Base-by-base conservation (phyloP, 352 stramenopile genomes). In the Globisporangium nodosum region DNA sequence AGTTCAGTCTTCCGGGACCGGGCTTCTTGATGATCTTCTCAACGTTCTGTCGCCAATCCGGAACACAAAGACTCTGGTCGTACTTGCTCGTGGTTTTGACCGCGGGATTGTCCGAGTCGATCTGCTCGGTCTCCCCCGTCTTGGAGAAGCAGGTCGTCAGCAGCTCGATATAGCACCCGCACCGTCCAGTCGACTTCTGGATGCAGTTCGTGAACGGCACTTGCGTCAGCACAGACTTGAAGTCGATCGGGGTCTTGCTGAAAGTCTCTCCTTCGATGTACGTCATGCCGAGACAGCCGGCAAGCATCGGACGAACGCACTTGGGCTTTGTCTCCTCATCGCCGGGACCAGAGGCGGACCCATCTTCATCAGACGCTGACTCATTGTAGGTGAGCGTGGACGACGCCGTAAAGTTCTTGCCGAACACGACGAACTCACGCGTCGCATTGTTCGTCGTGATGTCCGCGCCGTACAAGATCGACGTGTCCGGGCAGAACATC, bases 151-250 rank as follows among this genome's bases (percentile, higher is more conserved):
- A 94, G 12, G 56, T 60, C 16, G 87, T 74, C 12, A 94, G 60
- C 39, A 88, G 52, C 8, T 91, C 68, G 49, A 86, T 58, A 60
- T 94, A 94, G 60, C 84, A 94, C 0, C 66, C 65, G 37, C 85
- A 94, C 16, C 81, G 74, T 31, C 80, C 76, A 5, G 69, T 71
- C 2, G 62, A 73, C 45, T 85, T 76, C 49, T 87, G 66, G 15
- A 90, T 24, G 60, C 85, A 94, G 51, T 87, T 70, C 1, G 79
- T 86, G 52, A 92, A 94, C 1, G 81, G 85, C 24, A 92, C 70
- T 51, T 79, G 49, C 0, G 61, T 56, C 12, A 92, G 57, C 21
- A 94, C 58, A 1, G 70, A 73, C 65, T 89, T 91, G 65, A 94
- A 92, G 63, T 94, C 85, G 27, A 85, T 65, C 4, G 85, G 85